These are phyloP conservation scores for Paraconiothyrium sp. DNA, from an alignment of 2,329 filamentous ascomycete genomes.

Conservation along the genomic window DNA sequence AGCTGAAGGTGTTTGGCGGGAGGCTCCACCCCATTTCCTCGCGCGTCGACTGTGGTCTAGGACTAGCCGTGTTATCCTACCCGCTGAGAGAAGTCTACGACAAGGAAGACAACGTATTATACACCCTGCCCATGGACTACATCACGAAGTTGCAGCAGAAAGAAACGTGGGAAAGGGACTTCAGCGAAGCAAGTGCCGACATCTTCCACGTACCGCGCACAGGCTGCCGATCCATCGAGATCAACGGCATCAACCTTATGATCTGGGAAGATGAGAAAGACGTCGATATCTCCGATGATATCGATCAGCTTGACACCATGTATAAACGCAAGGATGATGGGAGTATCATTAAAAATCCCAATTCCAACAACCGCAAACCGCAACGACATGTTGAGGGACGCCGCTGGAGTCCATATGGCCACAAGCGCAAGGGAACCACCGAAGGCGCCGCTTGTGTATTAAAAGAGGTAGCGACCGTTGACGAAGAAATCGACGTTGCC, in stretches of 20 bases:
- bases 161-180: constrained; percentile 50
- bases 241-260: constrained; percentile 51
- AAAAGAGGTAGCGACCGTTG: constrained; percentile 23
- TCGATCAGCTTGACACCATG: constrained; percentile 47
- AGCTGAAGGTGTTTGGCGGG: constrained; percentile 51
- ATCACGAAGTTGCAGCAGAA: constrained; percentile 50
- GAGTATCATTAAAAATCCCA: constrained; percentile 49
- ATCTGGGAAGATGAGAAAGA: constrained; percentile 53
- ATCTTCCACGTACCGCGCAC: constrained; percentile 51
- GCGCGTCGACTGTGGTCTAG: constrained; percentile 51
- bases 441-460: constrained; percentile 35
- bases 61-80: constrained; percentile 48
- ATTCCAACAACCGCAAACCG: constrained; percentile 44
- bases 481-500: not conserved
- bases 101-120: constrained; percentile 49
- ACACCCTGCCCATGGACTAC: constrained; percentile 52
- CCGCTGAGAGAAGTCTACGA: constrained; percentile 49
- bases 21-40: constrained; percentile 50
- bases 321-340: constrained; percentile 51
- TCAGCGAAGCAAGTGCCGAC: constrained; percentile 29
- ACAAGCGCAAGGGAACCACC: constrained; percentile 36
- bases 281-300: constrained; percentile 49
- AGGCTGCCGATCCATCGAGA: constrained; percentile 47
- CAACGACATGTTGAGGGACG: constrained; percentile 34
- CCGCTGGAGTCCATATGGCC: constrained; percentile 47